A percentile compares a stretch with the other conserved stretches of the same genome.
Evolutionary conservation across 2,329 filamentous ascomycete genomes (phyloP).

Genomic region (Microsporum ferrugineum): DNA sequence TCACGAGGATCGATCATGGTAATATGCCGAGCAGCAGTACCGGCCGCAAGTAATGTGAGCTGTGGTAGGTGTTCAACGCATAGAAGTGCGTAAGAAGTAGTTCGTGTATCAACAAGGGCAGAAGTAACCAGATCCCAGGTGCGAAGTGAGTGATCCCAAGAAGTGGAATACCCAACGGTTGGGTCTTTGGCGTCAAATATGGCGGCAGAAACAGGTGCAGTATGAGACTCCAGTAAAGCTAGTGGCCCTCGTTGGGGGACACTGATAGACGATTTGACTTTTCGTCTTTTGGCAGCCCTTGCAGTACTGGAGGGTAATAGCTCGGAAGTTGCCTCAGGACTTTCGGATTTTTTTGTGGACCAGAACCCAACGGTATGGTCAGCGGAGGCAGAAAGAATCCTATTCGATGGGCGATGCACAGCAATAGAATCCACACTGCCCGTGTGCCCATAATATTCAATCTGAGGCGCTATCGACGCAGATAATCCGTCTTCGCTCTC

Average conservation of each 20-base stretch:
- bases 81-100: conserved; percentile 72
- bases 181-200: conserved; percentile 75
- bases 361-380: conserved; percentile 82
- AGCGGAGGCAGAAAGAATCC: conserved; percentile 72
- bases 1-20: conserved; percentile 85
- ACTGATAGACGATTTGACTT: conserved; percentile 49
- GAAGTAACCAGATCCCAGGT: conserved; percentile 84
- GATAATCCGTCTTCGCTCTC: conserved; percentile 53
- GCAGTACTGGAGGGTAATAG: conserved; percentile 56
- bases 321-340: conserved; percentile 58
- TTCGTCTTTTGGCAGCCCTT: conserved; percentile 62
- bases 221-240: conserved; percentile 59
- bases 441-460: conserved; percentile 77
- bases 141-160: conserved; percentile 79
- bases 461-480: conserved; percentile 54
- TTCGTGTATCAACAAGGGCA: conserved; percentile 65
- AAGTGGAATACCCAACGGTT: conserved; percentile 83
- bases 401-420: conserved; percentile 59
- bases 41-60: conserved; percentile 55
- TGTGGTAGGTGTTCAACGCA: conserved; percentile 63
- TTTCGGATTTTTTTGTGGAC: conserved; percentile 66
- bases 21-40: conserved; percentile 75
- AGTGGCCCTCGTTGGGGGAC: conserved; percentile 66
- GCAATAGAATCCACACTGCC: conserved; percentile 63
- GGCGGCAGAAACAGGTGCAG: conserved; percentile 62